Evolutionary conservation across 306 rosid genomes (phyloP), one percentile per base, ranked within the genome.

Genomic region (Vigna reflexopilosa): DNA sequence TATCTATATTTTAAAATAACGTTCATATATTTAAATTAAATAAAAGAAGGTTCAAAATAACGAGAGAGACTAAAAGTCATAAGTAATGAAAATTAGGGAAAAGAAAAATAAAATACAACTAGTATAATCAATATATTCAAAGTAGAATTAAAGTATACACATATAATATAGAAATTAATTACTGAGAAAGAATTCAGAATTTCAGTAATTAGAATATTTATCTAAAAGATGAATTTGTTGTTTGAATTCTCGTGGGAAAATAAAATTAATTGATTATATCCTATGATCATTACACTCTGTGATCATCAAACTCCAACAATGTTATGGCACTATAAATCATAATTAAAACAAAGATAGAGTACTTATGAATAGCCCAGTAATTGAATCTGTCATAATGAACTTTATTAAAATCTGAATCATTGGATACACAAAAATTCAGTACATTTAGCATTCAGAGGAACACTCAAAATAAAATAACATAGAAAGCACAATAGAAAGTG

Each of bases 371-470:
- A 51, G 9, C 48, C 17, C 28, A 15, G 19, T 52, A 47, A 76
- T 76, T 76, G 6, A 64, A 65, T 19, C 38, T 4, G 64, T 26
- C 40, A 0, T 13, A 7, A 30, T 30, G 3, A 30, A 30, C 5
- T 30, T 30, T 24, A 50, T 36, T 34, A 28, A 36, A 42, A 66
- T 65, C 9, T 52, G 15, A 22, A 52, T 65, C 67, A 50, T 36
- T 20, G 45, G 45, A 77, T 51, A 52, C 22, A 51, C 13, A 55
- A 9, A 42, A 42, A 55, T 19, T 15, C 26, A 22, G 71, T 76
- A 32, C 49, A 76, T 16, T 64, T 34, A 63, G 72, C 52, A 49
- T 75, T 75, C 38, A 63, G 40, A 49, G 62, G 80, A 19, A 32
- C 51, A 48, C 2, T 8, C 48, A 28, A 3, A 3, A 5, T 40